phyloP scores from a whole-genome alignment of 2,329 filamentous ascomycete species.

The Diplodia scrobiculata region DNA sequence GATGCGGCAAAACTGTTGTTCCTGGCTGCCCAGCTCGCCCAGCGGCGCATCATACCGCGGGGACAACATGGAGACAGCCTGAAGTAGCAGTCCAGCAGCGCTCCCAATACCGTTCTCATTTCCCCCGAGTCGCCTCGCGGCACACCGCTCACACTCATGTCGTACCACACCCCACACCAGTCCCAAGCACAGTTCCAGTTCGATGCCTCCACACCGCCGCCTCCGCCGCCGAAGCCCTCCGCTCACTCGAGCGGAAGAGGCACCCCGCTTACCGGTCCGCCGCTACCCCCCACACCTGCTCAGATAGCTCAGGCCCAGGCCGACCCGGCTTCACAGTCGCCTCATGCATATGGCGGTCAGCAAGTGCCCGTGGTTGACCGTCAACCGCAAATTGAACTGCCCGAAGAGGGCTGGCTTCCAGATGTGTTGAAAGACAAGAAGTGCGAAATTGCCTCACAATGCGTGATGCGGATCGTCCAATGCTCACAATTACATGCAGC shows the following conservation, averaged over 20 bases:
- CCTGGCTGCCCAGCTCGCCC: neutral
- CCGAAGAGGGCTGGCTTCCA: constrained; percentile 75
- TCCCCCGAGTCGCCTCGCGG: constrained; percentile 12
- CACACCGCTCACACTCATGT: constrained; percentile 36
- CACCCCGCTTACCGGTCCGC: constrained; percentile 49
- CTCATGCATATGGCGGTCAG: constrained; percentile 15
- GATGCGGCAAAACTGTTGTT: neutral
- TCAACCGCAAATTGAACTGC: constrained; percentile 33
- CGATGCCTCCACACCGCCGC: constrained; percentile 51
- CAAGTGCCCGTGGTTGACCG: constrained; percentile 1
- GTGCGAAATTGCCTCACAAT: constrained; percentile 53
- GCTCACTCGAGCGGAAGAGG: constrained; percentile 48
- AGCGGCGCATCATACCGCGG: constrained; percentile 18
- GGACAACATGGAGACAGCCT: constrained; percentile 20
- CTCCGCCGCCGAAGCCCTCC: constrained; percentile 50
- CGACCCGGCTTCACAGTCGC: constrained; percentile 37
- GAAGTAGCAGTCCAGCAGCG: constrained; percentile 25
- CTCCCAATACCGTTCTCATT: constrained; percentile 23
- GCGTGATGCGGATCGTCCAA: constrained; percentile 33
- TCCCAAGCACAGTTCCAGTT: constrained; percentile 41
- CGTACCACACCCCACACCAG: constrained; percentile 43
- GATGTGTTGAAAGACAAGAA: constrained; percentile 76
- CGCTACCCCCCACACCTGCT: constrained; percentile 46
- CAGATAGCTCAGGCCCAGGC: constrained; percentile 17
- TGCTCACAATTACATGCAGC: constrained; percentile 48